Conservation (phyloP, 176 grass and related monocot genomes). For the Dendrocalamus sinicus region DNA sequence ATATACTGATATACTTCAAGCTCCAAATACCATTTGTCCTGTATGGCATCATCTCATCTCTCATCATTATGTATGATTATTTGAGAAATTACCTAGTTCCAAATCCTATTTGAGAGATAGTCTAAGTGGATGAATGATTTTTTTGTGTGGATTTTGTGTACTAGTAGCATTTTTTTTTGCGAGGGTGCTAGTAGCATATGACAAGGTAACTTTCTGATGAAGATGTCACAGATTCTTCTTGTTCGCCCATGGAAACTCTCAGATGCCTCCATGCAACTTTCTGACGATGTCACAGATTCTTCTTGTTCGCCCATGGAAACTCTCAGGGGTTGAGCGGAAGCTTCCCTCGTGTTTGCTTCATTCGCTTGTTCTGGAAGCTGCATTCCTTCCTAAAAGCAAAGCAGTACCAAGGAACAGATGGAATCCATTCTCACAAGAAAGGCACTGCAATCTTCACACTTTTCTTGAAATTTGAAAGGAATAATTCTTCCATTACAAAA, state of each 20-base stretch:
- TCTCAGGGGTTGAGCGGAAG: not conserved
- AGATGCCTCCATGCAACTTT: not conserved
- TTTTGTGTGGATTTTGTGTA: not conserved
- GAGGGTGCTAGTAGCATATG: not conserved
- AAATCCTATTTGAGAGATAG: not conserved
- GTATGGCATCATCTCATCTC: not conserved
- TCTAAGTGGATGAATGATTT: not conserved
- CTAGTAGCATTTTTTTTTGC: too few species aligned
- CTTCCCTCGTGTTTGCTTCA: slow-evolving; percentile 8
- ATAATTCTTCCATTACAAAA: not conserved
- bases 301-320: not conserved
- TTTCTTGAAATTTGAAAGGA: not conserved
- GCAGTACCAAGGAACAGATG: not conserved
- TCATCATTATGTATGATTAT: not conserved
- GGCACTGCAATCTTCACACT: not conserved
- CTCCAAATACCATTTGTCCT: not conserved
- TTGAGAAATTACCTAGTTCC: not conserved
- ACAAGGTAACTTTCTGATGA: not conserved
- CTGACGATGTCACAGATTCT: not conserved
- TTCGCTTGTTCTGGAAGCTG: slow-evolving; percentile 40
- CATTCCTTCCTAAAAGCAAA: not conserved
- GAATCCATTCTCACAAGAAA: slow-evolving; percentile 33
- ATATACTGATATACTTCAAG: not conserved
- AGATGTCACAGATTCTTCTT: not conserved
- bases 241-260: not conserved